Base-by-base conservation (phyloP, 306 rosid species). In the Potentilla sterilis region DNA sequence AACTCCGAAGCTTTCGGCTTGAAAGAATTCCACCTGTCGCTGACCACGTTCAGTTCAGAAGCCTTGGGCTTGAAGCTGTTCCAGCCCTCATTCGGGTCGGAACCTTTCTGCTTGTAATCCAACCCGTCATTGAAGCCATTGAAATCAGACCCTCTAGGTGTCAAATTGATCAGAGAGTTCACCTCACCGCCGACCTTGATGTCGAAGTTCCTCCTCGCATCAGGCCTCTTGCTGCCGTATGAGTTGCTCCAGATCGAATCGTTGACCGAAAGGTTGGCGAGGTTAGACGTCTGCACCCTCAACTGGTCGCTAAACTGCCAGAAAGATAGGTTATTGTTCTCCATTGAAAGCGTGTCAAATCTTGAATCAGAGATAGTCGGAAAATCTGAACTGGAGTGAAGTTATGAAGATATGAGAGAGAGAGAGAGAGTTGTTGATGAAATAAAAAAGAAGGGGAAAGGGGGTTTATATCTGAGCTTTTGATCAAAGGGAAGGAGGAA, bases 231-330 rank as follows among this genome's bases (percentile, higher is more conserved):
- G 52, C 83, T 76, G 4, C 48, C 72, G 62, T 81, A 87, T 11
- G 86, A 87, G 83, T 43, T 85, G 84, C 91, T 81, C 98, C 98
- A 94, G 24, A 94, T 94, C 6, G 98, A 94, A 70, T 88, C 96
- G 76, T 91, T 94, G 28, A 88, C 76, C 0, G 96, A 91, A 0
- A 91, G 83, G 14, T 86, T 89, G 9, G 91, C 87, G 18, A 93
- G 73, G 48, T 63, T 81, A 5, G 94, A 81, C 1, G 87, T 73
- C 72, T 96, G 98, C 7, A 85, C 58, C 5, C 98, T 89, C 22
- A 94, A 88, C 78, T 91, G 93, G 28, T 94, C 98, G 72, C 97
- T 89, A 84, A 94, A 94, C 44, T 94, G 93, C 87, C 89, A 90
- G 69, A 94, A 94, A 0, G 93, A 86, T 9, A 90, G 94, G 67